phyloP scores from a whole-genome alignment of 83 land plant genomes.

The Thuja plicata region DNA sequence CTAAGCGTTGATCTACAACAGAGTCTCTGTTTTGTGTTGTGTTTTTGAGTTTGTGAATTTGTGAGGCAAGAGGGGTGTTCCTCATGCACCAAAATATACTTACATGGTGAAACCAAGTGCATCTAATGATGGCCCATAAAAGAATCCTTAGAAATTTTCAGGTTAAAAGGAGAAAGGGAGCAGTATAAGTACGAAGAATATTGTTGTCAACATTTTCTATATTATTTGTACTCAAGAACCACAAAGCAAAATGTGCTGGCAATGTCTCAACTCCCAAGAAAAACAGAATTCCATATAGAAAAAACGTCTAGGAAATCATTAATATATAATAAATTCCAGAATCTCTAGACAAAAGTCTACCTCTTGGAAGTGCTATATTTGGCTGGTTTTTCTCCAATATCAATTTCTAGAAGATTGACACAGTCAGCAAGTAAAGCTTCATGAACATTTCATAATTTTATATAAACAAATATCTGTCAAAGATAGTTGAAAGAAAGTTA shows the following conservation, averaged over 20 bases:
- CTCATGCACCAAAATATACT: too few species aligned
- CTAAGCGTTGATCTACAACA: too few species aligned
- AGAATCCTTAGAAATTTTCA: background rate
- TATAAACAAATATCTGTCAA: too few species aligned
- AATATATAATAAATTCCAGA: background rate
- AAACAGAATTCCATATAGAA: too few species aligned
- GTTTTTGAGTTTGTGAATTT: too few species aligned
- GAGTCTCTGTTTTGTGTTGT: too few species aligned
- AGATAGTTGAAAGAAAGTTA: too few species aligned
- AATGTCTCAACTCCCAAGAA: background rate
- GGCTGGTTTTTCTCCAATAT: background rate
- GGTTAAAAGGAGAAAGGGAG: background rate
- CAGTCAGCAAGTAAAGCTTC: background rate
- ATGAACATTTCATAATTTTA: too few species aligned
- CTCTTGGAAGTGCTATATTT: background rate
- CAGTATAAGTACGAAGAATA: background rate
- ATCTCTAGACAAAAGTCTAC: background rate
- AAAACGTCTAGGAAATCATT: background rate
- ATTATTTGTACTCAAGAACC: too few species aligned
- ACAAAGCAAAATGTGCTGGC: too few species aligned
- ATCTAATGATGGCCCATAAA: background rate
- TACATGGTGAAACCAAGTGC: too few species aligned
- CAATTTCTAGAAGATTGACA: background rate
- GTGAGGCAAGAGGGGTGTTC: too few species aligned
- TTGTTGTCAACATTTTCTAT: background rate